Evolutionary conservation across 164 flowering plant species (phyloP).

Genomic region (Santalum album): DNA sequence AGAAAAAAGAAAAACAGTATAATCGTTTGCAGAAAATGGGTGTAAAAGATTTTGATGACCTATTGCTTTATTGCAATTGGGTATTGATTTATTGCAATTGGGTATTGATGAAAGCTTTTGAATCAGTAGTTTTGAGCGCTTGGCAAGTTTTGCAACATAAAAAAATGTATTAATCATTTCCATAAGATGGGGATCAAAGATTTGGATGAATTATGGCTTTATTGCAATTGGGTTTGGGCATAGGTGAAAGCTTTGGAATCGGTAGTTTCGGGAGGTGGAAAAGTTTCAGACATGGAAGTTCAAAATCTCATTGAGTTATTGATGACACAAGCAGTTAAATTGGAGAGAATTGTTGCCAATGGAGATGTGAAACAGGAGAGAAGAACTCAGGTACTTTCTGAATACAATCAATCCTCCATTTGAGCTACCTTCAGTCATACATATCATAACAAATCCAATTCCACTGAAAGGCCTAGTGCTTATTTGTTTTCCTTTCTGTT

Average conservation of each 20-base stretch:
- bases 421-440: background rate
- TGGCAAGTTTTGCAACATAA: too few relatives aligned
- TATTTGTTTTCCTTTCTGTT: background rate
- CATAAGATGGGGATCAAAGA: too few relatives aligned
- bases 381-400: constrained; percentile 4
- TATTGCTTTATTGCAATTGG: background rate
- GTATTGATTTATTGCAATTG: background rate
- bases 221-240: background rate
- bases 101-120: background rate
- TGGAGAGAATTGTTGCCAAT: constrained; percentile 35
- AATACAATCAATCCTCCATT: too few relatives aligned
- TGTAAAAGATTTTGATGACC: too few relatives aligned
- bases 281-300: constrained; percentile 22
- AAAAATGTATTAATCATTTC: too few relatives aligned
- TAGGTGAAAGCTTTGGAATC: constrained; percentile 31
- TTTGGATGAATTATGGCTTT: too few relatives aligned
- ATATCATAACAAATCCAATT: background rate
- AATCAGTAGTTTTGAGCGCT: too few relatives aligned
- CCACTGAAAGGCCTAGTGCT: background rate
- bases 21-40: too few relatives aligned
- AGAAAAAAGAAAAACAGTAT: too few relatives aligned
- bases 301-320: constrained; percentile 28
- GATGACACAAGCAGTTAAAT: constrained; percentile 27
- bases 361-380: constrained; percentile 38
- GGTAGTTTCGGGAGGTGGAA: constrained; percentile 21